Conservation (phyloP, 2,329 filamentous ascomycete species). For the Ramularia collo-cygni region DNA sequence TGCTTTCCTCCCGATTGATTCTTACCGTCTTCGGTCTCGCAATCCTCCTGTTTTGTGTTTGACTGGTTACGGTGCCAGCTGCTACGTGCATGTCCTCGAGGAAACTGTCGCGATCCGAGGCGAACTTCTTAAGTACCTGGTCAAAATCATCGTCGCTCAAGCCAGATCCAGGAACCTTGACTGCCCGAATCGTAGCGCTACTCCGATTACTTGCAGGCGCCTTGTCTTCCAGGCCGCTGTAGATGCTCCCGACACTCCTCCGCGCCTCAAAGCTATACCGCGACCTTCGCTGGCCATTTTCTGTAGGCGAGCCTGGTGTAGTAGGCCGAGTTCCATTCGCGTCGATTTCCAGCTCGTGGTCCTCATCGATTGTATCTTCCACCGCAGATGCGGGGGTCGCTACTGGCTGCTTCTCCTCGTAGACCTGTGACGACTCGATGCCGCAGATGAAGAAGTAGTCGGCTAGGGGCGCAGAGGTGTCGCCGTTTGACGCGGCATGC, state of each 20-base stretch:
- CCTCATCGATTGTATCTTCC: conserved; percentile 56
- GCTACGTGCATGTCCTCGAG: conserved; percentile 85
- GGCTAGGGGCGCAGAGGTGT: conserved; percentile 49
- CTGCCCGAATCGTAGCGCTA: conserved; percentile 54
- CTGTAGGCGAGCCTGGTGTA: conserved; percentile 37
- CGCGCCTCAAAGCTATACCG: conserved; percentile 42
- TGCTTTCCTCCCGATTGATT: conserved; percentile 56
- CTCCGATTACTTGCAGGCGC: conserved; percentile 56
- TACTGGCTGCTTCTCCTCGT: conserved; percentile 35
- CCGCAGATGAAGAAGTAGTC: conserved; percentile 61
- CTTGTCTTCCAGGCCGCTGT: conserved; percentile 37
- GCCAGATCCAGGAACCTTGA: conserved; percentile 34
- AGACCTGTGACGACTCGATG: conserved; percentile 47
- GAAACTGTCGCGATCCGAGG: conserved; percentile 88
- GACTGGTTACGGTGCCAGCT: conserved; percentile 61
- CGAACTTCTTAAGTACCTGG: conserved; percentile 85
- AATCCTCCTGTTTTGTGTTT: conserved; percentile 38
- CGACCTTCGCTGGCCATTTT: conserved; percentile 32
- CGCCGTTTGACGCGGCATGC: conserved; percentile 33
- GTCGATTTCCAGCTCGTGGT: conserved; percentile 51
- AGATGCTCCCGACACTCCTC: conserved; percentile 47
- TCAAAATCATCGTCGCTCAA: conserved; percentile 71
- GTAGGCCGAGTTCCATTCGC: conserved; percentile 43
- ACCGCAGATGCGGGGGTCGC: conserved; percentile 30
- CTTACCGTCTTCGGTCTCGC: conserved; percentile 74